phyloP scores from a whole-genome alignment of 129 eudicot genomes.

The Flaveria robusta region DNA sequence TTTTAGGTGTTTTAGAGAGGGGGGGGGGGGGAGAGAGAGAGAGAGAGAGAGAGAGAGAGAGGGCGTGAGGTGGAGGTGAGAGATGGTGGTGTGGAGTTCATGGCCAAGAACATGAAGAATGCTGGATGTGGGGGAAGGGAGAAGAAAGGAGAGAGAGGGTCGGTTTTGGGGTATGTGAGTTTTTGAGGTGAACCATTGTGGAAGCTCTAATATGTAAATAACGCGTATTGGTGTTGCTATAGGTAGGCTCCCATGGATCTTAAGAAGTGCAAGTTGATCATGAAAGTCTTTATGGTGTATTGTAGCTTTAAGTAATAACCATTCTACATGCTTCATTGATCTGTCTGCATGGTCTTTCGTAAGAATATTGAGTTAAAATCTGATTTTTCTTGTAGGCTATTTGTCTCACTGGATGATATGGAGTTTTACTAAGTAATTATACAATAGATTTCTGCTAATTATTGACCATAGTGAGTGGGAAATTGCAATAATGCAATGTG shows the following conservation, averaged over 20 bases:
- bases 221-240: background rate
- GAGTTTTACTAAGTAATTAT: background rate
- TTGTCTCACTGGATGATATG: constrained; percentile 9
- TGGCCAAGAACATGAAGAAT: too few species aligned
- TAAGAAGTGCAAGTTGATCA: constrained; percentile 8
- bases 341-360: background rate
- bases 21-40: too few species aligned
- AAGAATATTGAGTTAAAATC: background rate
- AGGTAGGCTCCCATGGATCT: constrained; percentile 16
- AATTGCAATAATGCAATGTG: background rate
- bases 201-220: background rate
- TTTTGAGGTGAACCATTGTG: too few species aligned
- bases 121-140: too few species aligned
- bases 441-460: constrained; percentile 10
- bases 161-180: too few species aligned
- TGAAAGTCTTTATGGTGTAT: background rate
- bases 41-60: too few species aligned
- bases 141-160: too few species aligned
- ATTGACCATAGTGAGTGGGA: background rate
- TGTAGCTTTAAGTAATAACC: constrained; percentile 7
- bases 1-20: too few species aligned
- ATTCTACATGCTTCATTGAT: background rate
- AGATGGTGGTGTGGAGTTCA: too few species aligned
- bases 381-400: background rate
- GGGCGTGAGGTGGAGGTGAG: too few species aligned